Percentiles rank a stretch among this genome's conserved stretches.
Conservation (phyloP, 345 rosid genomes). For the Turritis glabra region DNA sequence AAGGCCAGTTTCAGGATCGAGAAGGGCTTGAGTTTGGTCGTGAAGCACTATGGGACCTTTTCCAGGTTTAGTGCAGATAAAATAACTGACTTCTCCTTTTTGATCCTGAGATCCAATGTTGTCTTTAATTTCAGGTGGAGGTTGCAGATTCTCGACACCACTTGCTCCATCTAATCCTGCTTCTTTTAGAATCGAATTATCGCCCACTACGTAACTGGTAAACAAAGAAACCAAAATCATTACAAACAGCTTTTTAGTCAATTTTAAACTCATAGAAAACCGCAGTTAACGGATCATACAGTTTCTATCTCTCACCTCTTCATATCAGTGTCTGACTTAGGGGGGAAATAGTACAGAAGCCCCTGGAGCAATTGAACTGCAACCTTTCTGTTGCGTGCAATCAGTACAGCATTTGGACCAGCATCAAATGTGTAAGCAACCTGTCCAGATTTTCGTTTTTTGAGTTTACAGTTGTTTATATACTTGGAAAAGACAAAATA, state of each 20-base stretch:
- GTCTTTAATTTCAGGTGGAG: conserved; percentile 46
- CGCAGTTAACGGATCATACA: not conserved
- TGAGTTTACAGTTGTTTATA: conserved; percentile 1
- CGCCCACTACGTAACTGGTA: conserved; percentile 82
- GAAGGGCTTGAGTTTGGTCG: conserved; percentile 69
- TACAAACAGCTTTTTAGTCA: not conserved
- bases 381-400: conserved; percentile 72
- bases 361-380: conserved; percentile 77
- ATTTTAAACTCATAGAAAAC: not conserved
- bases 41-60: conserved; percentile 73
- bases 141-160: conserved; percentile 58
- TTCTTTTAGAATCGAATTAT: conserved; percentile 73
- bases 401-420: conserved; percentile 94
- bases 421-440: conserved; percentile 98
- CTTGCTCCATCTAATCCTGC: conserved; percentile 64
- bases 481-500: not conserved
- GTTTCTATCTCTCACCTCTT: conserved; percentile 47
- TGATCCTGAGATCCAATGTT: conserved; percentile 53
- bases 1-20: conserved; percentile 62
- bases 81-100: conserved; percentile 77
- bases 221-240: conserved; percentile 8
- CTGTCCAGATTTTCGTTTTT: conserved; percentile 41
- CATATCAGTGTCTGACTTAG: conserved; percentile 69
- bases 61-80: conserved; percentile 92
- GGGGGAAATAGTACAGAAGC: conserved; percentile 89